Base-by-base conservation (phyloP, 1,284 basidiomycete genomes). In the Volvariella volvacea region DNA sequence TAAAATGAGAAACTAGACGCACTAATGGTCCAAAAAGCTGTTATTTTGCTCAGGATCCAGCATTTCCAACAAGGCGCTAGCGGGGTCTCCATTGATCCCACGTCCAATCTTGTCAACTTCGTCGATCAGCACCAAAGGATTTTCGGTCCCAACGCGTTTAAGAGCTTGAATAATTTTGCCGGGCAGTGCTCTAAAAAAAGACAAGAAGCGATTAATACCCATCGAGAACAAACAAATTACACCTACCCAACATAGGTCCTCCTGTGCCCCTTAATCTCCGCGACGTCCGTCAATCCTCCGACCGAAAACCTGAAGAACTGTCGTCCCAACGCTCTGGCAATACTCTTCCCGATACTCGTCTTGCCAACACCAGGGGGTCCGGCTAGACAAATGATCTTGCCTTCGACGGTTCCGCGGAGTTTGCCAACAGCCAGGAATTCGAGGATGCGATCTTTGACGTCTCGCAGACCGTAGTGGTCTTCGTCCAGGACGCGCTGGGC, bases 61-160 rank as follows among this genome's bases (percentile, higher is more conserved):
- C 92, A 98, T 97, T 68, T 99, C 95, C 37, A 99, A 70, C 43
- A 99, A 64, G 0, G 95, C 95, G 51, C 90, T 93, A 0, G 91
- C 80, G 3, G 96, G 96, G 63, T 99, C 96, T 2, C 95, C 95
- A 56, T 97, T 96, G 60, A 91, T 85, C 0, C 93, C 91, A 19
- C 90, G 76, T n/a, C 92, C 92, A 50, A 99, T 92, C 76, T 99
- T 99, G 73, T 99, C 95, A 19, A 99, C 91, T 64, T 99, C 95
- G 58, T 99, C 95, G 52, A 99, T 98, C 41, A 99, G 70, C 15
- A 95, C 90, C 15, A 99, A 74, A 1, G 95, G 95, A 62, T 99
- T 99, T 69, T 97, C 94, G 3, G 92, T 95, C 25, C 92, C 92
- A 12, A 98, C 93, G 50, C 95, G 87, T 69, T 97, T 98, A 48